Evolutionary conservation across 176 grass and related monocot species (phyloP), one percentile per base, ranked within the genome.

Genomic region (Lolium rigidum): DNA sequence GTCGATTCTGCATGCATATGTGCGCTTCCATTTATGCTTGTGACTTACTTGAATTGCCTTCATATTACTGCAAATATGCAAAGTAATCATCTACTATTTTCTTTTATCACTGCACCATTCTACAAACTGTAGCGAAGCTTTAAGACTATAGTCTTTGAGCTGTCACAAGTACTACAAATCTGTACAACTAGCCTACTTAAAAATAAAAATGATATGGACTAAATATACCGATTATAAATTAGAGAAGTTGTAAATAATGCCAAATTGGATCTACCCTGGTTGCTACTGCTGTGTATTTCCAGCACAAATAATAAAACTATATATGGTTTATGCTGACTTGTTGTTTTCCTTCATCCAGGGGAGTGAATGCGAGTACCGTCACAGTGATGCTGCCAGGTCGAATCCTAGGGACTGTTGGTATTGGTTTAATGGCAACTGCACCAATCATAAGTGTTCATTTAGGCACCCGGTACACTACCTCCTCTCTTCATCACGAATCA

Each of bases 401-500:
- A 95, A 95, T 68, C 93, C 93, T 16, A 95, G 75, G 82, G 89
- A 93, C 79, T 93, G 89, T 41, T 91, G 84, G 91, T 92, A 94
- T 74, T 94, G 94, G 92, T 89, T 97, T 60, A 90, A 80, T 76
- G 83, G 87, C 35, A 90, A 90, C 55, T 97, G 94, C 65, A 43
- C 79, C 1, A 97, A 97, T 89, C 77, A 86, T 69, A 90, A 85
- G 43, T 95, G 94, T 47, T 72, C 89, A 4, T 95, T 95, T 77
- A 90, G 89, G 74, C 94, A 95, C 79, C 89, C 78, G 87, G 94
- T 95, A 83, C 81, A 10, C 65, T 35, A 43, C 17, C 64, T 77
- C 59, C 20, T 49, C 28, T 63, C 5, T 75, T 52, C 11, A 9
- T 85, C 10, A 66, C 75, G 9, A 77, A 22, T 70, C 24, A 38